Percentiles rank a stretch among this genome's conserved stretches.
Evolutionary conservation across 768 basidiomycete species (phyloP).

Genomic region (Lactarius hatsudake): DNA sequence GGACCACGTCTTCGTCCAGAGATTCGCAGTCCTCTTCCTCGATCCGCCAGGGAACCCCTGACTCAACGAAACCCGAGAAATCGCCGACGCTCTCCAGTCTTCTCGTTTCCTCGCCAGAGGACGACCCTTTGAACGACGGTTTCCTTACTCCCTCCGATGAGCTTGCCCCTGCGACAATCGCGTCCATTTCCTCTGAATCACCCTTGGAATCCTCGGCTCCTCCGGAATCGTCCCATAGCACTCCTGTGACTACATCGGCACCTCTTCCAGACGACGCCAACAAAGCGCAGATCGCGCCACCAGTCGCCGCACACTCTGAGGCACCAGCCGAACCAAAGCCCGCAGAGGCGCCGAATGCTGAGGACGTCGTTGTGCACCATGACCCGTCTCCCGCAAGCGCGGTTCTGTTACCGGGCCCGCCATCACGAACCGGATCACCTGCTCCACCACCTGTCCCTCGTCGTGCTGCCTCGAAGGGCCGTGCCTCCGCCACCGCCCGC

Average conservation of each 20-base stretch:
- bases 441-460: conserved; percentile 61
- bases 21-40: conserved; percentile 6
- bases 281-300: not conserved
- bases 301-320: not conserved
- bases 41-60: not conserved
- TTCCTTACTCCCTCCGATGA: conserved; percentile 23
- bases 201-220: conserved; percentile 23
- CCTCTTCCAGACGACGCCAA: conserved; percentile 10
- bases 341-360: not conserved
- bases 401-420: conserved; percentile 20
- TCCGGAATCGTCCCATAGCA: conserved; percentile 30
- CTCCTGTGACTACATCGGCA: conserved; percentile 28
- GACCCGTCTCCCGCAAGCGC: not conserved
- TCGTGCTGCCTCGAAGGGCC: conserved; percentile 54
- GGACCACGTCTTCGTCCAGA: not conserved
- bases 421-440: conserved; percentile 36
- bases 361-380: not conserved
- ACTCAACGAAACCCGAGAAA: conserved; percentile 1
- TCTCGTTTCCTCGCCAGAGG: conserved; percentile 18
- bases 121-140: conserved; percentile 4
- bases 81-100: conserved; percentile 21
- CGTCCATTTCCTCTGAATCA: conserved; percentile 24
- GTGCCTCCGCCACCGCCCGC: conserved; percentile 16
- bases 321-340: not conserved
- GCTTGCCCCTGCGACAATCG: not conserved